Evolutionary conservation across 495 filamentous ascomycete species (phyloP), one percentile per base, ranked within the genome.

Genomic region (Talaromyces borbonicus): DNA sequence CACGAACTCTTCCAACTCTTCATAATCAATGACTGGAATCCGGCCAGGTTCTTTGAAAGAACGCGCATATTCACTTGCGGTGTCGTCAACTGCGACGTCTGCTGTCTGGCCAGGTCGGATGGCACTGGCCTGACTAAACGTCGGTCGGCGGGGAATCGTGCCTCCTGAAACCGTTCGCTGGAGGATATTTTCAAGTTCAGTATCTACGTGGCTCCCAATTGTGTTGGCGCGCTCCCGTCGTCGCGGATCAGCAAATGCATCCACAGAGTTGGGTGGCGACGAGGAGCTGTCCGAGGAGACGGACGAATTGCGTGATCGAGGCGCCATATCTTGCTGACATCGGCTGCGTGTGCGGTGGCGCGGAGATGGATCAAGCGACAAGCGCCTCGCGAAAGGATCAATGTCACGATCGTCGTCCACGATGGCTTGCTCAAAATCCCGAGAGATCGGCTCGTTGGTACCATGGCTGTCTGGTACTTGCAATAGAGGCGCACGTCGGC

Each of bases 251-350:
- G 90, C 93, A 61, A 98, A 98, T 12, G 92, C 92, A 61, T 96
- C 90, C 19, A 98, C 92, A 2, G 92, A 98, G 60, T 96, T 97
- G 2, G 92, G 90, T 8, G 89, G 90, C 14, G 93, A 98, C 0
- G 75, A 71, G 2, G 85, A 86, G 20, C 85, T 74, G 18, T 38
- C 35, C 27, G 77, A 79, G 5, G 77, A 78, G 3, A 71, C 61
- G 3, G 81, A 83, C 5, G 77, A 81, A 5, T 65, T 61, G 42
- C 75, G 52, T 14, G 71, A 73, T 24, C 59, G 50, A 27, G 64
- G 63, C 32, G 62, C 57, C 15, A 65, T 53, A 23, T 77, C 68
- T 32, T 68, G 65, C 29, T 71, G 67, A 19, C 59, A 64, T 24
- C 63, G 57, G 44, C 66, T 68, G 46, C 63, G 58, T 18, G 62